Evolutionary conservation across 129 eudicot genomes (phyloP).

Genomic region (Arctium minus): DNA sequence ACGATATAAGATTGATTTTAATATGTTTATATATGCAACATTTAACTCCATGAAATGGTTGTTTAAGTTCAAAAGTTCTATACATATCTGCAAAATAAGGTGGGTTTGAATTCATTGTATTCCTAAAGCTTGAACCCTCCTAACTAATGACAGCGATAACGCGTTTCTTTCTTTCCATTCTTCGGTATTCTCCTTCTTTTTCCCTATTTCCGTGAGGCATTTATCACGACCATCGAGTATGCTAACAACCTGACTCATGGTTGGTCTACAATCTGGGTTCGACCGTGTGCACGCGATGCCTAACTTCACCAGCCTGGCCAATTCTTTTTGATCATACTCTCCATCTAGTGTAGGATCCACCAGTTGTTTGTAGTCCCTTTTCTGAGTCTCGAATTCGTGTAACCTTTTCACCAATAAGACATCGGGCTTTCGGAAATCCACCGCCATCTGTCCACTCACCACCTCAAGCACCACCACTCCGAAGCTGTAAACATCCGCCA

Average conservation of each 20-base stretch:
- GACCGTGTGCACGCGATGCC: slow-evolving; percentile 83
- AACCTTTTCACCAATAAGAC: slow-evolving; percentile 57
- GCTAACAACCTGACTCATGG: slow-evolving; percentile 60
- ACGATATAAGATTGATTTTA: background rate
- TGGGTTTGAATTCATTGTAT: slow-evolving; percentile 41
- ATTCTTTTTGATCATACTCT: slow-evolving; percentile 48
- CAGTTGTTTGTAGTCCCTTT: slow-evolving; percentile 40
- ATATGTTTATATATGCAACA: slow-evolving; percentile 8
- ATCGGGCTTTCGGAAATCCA: slow-evolving; percentile 59
- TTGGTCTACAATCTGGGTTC: slow-evolving; percentile 60
- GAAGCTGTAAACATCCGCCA: slow-evolving; percentile 88
- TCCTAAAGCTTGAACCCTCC: slow-evolving; percentile 81
- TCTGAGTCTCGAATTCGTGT: slow-evolving; percentile 46
- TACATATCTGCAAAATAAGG: background rate
- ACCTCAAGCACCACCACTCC: slow-evolving; percentile 90
- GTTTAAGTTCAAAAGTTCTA: background rate
- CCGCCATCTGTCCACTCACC: slow-evolving; percentile 77
- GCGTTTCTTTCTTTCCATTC: slow-evolving; percentile 77
- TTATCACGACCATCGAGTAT: slow-evolving; percentile 70
- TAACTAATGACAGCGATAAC: slow-evolving; percentile 46
- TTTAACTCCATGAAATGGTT: slow-evolving; percentile 9
- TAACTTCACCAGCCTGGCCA: slow-evolving; percentile 61
- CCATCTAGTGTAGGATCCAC: slow-evolving; percentile 71
- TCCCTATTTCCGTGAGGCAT: slow-evolving; percentile 29
- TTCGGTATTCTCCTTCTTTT: slow-evolving; percentile 47